Percentiles rank a stretch among this genome's conserved stretches.
Evolutionary conservation across 2,329 filamentous ascomycete genomes (phyloP).

Genomic region (Elsinoe australis): DNA sequence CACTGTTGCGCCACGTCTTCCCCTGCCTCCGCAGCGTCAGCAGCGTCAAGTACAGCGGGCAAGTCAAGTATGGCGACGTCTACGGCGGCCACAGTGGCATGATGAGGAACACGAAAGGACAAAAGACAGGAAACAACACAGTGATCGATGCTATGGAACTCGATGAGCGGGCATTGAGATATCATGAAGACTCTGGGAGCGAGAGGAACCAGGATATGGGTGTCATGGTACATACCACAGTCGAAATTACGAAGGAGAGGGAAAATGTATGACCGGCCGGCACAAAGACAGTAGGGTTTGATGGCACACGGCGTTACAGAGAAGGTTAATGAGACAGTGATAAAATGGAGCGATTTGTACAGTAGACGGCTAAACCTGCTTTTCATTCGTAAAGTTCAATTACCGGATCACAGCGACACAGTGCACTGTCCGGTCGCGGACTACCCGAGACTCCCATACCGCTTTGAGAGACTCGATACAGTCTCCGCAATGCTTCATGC

Average conservation of each 20-base stretch:
- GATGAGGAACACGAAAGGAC: constrained; percentile 1
- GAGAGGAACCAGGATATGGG: not conserved
- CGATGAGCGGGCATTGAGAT: constrained; percentile 4
- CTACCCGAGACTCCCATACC: too few relatives aligned
- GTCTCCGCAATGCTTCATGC: too few relatives aligned
- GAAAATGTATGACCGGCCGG: constrained; percentile 12
- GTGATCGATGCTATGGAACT: constrained; percentile 15
- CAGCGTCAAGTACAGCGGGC: constrained; percentile 12
- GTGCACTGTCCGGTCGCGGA: too few relatives aligned
- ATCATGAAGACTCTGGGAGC: not conserved
- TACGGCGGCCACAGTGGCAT: constrained; percentile 11
- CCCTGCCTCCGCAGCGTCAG: constrained; percentile 18
- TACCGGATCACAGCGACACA: too few relatives aligned
- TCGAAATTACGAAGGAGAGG: constrained; percentile 15
- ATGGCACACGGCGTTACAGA: too few relatives aligned
- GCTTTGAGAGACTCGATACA: too few relatives aligned
- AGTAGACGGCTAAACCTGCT: too few relatives aligned
- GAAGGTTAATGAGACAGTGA: too few relatives aligned
- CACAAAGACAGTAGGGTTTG: not conserved
- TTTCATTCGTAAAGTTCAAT: too few relatives aligned
- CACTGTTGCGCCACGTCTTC: constrained; percentile 38
- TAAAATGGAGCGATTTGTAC: too few relatives aligned
- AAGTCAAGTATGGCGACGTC: constrained; percentile 10
- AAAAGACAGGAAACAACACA: constrained; percentile 13
- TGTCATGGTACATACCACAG: constrained; percentile 12